Evolutionary conservation across 495 filamentous ascomycete genomes (phyloP), one percentile per base, ranked within the genome.

Genomic region (Glutinoglossum americanum): DNA sequence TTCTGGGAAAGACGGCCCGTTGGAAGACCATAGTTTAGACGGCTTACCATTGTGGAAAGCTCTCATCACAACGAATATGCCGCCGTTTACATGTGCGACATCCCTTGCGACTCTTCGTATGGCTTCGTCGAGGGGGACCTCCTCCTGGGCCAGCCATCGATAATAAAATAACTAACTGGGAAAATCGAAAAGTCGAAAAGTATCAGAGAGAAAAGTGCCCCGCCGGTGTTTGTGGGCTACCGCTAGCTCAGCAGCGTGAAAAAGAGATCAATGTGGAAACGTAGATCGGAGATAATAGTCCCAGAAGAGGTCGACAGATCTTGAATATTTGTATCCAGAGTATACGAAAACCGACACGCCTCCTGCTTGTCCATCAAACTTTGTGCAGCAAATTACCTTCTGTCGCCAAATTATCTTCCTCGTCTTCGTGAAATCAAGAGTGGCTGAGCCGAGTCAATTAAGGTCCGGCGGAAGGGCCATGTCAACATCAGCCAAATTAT

Each of bases 61-160:
- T 94, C 70, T 98, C 93, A 69, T 98, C 92, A 71, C 92, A 98
- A 59, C 92, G 81, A 67, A 98, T 97, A 71, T 98, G 92, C 65
- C 92, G 81, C 69, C 83, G 80, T 76, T 98, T 98, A 78, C 92
- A 98, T 33, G 87, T 95, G 63, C 87, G 89, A 72, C 92, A 98
- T 53, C 92, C 92, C 71, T 94, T 96, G 59, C 92, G 80, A 53
- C 90, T 96, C 72, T 98, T 98, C 62, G 93, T 98, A 74, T 98
- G 92, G 72, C 90, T 84, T 66, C 81, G 73, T 65, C 81, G 72
- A 57, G 80, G 80, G 68, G 81, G 81, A 70, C 81, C 81, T 72
- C 81, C 81, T 66, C 81, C 81, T 61, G 79, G 79, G 67, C 81
- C 80, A 68, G 81, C 80, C 81, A 85, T 85, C 73, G 68, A 28